phyloP scores from a whole-genome alignment of 306 rosid species.

The Lagenaria siceraria region DNA sequence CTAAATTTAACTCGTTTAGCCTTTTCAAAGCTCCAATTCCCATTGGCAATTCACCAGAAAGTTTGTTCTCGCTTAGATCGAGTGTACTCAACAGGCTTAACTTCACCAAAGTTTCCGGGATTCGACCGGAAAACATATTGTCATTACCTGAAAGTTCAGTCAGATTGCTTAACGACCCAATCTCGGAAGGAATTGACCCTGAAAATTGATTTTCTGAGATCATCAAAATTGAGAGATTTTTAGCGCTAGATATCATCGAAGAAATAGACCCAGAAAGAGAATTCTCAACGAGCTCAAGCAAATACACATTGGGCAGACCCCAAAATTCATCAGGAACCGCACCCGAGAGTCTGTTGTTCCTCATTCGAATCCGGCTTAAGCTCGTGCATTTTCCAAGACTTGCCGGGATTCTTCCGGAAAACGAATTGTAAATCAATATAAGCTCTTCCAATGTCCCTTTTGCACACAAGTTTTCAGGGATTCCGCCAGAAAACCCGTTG shows the following conservation, averaged over 20 bases:
- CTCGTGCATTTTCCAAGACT: conserved; percentile 41
- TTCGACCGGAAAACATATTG: conserved; percentile 35
- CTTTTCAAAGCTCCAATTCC: conserved; percentile 27
- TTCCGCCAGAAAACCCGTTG: conserved; percentile 39
- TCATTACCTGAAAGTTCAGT: conserved; percentile 26
- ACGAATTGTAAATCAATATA: conserved; percentile 41
- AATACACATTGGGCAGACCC: conserved; percentile 47
- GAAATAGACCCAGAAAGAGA: conserved; percentile 54
- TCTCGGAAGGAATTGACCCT: conserved; percentile 44
- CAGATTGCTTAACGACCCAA: conserved; percentile 36
- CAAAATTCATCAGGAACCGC: conserved; percentile 47
- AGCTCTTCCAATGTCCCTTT: conserved; percentile 28
- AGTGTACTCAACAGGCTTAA: conserved; percentile 39
- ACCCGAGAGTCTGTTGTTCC: conserved; percentile 55
- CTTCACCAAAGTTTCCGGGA: conserved; percentile 35
- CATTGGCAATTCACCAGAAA: conserved; percentile 43
- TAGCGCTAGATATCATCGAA: conserved; percentile 29
- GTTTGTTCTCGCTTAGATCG: conserved; percentile 43
- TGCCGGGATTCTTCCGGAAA: conserved; percentile 47
- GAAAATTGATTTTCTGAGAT: conserved; percentile 44
- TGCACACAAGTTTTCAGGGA: conserved; percentile 42
- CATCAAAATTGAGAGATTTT: conserved; percentile 36
- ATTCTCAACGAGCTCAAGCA: conserved; percentile 45
- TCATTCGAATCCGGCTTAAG: conserved; percentile 41
- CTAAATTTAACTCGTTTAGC: conserved; percentile 60